Percentiles rank a stretch among this genome's conserved stretches.
Evolutionary conservation across 805 yeast species (phyloP).

Genomic region (Kregervanrija pseudodelftensis): DNA sequence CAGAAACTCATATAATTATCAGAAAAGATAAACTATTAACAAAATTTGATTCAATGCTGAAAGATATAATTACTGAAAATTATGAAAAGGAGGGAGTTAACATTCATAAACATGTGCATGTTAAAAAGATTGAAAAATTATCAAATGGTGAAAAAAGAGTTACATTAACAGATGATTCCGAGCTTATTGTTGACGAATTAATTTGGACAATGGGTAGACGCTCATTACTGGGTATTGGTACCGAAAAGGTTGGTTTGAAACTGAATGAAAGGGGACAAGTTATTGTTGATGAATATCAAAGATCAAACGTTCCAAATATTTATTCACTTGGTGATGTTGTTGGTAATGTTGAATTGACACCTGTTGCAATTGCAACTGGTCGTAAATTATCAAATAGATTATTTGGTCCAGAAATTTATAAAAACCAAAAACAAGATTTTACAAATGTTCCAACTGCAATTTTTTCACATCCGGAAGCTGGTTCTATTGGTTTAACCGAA

Average conservation of each 20-base stretch:
- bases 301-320: slow-evolving; percentile 62
- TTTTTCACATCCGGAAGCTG: slow-evolving; percentile 98
- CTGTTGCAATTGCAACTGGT: slow-evolving; percentile 98
- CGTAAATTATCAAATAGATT: slow-evolving; percentile 87
- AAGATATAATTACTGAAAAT: slow-evolving; percentile 68
- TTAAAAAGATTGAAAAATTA: slow-evolving; percentile 39
- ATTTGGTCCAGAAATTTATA: slow-evolving; percentile 71
- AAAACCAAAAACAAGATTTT: slow-evolving; percentile 77
- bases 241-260: slow-evolving; percentile 70
- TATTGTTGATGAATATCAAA: slow-evolving; percentile 81
- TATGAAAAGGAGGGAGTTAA: slow-evolving; percentile 78
- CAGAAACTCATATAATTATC: slow-evolving; percentile 80
- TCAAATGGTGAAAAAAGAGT: slow-evolving; percentile 45
- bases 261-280: slow-evolving; percentile 55
- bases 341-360: slow-evolving; percentile 90
- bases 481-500: slow-evolving; percentile 84
- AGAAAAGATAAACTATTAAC: slow-evolving; percentile 90
- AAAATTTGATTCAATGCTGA: slow-evolving; percentile 77
- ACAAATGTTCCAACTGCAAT: slow-evolving; percentile 87
- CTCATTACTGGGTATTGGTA: slow-evolving; percentile 65
- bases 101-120: slow-evolving; percentile 62
- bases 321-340: slow-evolving; percentile 92
- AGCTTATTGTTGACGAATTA: slow-evolving; percentile 66
- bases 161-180: slow-evolving; percentile 33
- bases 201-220: slow-evolving; percentile 95